Evolutionary conservation across 352 stramenopile genomes (phyloP).

Genomic region (Phytophthora constricta): DNA sequence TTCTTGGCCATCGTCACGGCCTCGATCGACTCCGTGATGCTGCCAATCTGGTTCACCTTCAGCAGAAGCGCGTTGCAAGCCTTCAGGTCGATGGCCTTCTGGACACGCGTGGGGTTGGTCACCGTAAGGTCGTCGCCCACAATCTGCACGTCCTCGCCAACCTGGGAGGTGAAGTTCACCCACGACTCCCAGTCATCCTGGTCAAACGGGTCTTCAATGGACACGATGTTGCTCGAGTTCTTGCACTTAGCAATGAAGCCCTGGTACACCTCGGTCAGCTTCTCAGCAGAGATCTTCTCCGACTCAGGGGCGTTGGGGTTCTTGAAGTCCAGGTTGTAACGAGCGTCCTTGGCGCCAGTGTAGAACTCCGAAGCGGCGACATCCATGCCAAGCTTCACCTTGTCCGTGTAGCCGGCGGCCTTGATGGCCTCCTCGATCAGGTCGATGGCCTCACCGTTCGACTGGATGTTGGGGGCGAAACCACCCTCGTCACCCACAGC

Average conservation of each 20-base stretch:
- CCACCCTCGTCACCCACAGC: constrained; percentile 99
- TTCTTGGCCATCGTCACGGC: constrained; percentile 99
- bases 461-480: constrained; percentile 98
- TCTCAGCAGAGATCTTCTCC: constrained; percentile 91
- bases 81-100: constrained; percentile 94
- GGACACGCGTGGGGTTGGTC: constrained; percentile 98
- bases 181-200: constrained; percentile 99
- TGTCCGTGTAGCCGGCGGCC: constrained; percentile 95
- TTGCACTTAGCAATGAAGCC: constrained; percentile 91
- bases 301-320: constrained; percentile 90
- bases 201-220: constrained; percentile 99
- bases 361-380: constrained; percentile 99
- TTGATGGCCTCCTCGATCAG: constrained; percentile 98
- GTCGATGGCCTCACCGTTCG: constrained; percentile 96
- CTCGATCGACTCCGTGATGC: constrained; percentile 98
- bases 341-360: constrained; percentile 89
- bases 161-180: constrained; percentile 92
- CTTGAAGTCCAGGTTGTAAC: constrained; percentile 99
- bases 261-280: constrained; percentile 97
- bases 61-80: constrained; percentile 98
- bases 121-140: constrained; percentile 99
- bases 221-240: constrained; percentile 96
- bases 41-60: constrained; percentile 99
- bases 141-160: constrained; percentile 95
- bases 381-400: constrained; percentile 98